Conservation (phyloP, 768 basidiomycete species). For the Tephrocybe sp. region DNA sequence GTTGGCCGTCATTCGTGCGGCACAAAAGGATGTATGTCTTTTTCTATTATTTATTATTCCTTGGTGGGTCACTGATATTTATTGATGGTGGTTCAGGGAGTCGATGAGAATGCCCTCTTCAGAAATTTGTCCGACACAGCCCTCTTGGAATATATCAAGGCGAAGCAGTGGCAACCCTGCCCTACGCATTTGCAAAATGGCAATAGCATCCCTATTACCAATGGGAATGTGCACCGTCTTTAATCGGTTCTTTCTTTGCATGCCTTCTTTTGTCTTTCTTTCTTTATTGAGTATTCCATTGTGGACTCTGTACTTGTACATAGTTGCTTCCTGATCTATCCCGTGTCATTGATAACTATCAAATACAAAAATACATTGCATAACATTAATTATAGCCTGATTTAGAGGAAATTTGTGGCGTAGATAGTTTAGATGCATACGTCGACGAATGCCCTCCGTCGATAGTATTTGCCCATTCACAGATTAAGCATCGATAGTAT, state of each 20-base stretch:
- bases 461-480: too few species aligned
- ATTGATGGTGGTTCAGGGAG: constrained; percentile 29
- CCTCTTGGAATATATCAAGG: constrained; percentile 46
- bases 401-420: not conserved
- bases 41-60: not conserved
- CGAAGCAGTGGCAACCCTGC: constrained; percentile 56
- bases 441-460: too few species aligned
- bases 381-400: not conserved
- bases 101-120: constrained; percentile 46
- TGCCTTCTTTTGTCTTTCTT: not conserved
- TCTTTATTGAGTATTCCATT: not conserved
- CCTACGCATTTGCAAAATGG: constrained; percentile 14
- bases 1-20: constrained; percentile 56
- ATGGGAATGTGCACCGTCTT: constrained; percentile 24
- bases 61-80: not conserved
- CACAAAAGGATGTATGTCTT: constrained; percentile 56
- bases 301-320: not conserved
- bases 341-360: not conserved
- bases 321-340: not conserved
- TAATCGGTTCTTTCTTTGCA: constrained; percentile 11
- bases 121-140: constrained; percentile 46
- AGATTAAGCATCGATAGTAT: constrained; percentile 36
- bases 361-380: not conserved
- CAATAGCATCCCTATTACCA: constrained; percentile 1
- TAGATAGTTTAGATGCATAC: not conserved